Conservation (phyloP, 2,329 filamentous ascomycete species). For the Arachnomyces sp. region DNA sequence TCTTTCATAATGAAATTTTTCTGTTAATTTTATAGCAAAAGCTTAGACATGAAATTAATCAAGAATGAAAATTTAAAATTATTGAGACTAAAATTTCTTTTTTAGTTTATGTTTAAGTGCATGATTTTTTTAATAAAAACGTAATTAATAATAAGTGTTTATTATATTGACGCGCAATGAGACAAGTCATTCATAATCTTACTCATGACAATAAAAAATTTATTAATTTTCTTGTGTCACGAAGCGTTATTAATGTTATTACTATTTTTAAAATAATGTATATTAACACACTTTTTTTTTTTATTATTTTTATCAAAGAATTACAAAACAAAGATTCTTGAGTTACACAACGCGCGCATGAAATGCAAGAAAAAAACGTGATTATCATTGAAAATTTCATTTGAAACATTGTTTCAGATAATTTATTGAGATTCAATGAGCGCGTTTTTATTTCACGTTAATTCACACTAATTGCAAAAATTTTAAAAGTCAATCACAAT, state of each 20-base stretch:
- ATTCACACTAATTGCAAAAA: background rate
- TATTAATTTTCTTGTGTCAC: too few relatives aligned
- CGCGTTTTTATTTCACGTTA: background rate
- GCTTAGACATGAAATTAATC: background rate
- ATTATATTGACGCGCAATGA: background rate
- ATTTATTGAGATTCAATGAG: background rate
- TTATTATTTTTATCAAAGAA: background rate
- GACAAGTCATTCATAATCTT: too few relatives aligned
- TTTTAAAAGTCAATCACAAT: background rate
- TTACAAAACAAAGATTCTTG: background rate
- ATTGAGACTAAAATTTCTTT: background rate
- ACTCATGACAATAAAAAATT: too few relatives aligned
- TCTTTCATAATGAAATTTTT: background rate
- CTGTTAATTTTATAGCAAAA: constrained; percentile 1
- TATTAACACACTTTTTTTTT: background rate
- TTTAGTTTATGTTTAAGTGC: background rate
- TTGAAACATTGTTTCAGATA: background rate
- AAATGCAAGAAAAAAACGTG: background rate
- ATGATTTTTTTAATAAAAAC: background rate
- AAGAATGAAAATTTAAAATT: background rate
- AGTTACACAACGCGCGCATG: too few relatives aligned
- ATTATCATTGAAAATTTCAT: background rate
- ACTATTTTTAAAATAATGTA: background rate
- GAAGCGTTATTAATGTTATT: background rate
- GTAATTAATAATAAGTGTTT: background rate